phyloP scores from a whole-genome alignment of 352 stramenopile species.

The Phytophthora ohioensis region DNA sequence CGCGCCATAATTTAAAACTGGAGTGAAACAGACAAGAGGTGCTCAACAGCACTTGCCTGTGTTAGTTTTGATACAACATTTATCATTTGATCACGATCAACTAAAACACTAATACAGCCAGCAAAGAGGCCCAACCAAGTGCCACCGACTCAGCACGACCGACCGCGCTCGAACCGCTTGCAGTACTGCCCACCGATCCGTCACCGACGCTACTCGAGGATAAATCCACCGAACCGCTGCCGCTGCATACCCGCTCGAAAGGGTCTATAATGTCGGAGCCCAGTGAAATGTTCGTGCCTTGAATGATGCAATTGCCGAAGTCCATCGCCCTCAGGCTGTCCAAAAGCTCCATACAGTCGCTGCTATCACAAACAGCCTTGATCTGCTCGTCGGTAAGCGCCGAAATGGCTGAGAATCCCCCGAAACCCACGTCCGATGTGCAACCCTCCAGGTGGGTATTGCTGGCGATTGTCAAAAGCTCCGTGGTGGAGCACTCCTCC shows the following conservation, averaged over 20 bases:
- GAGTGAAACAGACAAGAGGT: no score
- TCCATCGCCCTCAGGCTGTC: constrained; percentile 29
- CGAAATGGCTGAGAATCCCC: constrained; percentile 16
- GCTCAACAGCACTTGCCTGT: no score
- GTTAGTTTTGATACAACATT: neutral
- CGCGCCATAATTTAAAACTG: no score
- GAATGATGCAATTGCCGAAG: constrained; percentile 35
- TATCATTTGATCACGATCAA: neutral
- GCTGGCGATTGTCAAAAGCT: constrained; percentile 25
- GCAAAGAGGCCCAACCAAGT: neutral
- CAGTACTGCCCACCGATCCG: constrained; percentile 1
- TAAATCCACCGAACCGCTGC: constrained; percentile 17
- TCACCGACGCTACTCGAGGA: constrained; percentile 2
- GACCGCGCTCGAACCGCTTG: constrained; percentile 1
- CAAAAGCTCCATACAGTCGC: constrained; percentile 30
- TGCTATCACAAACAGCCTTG: constrained; percentile 31
- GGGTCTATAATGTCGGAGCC: constrained; percentile 36
- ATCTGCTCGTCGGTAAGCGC: constrained; percentile 26
- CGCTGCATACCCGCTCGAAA: constrained; percentile 23
- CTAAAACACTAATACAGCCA: neutral
- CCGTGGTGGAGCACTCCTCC: constrained; percentile 19
- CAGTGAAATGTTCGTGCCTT: constrained; percentile 27
- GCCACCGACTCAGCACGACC: neutral
- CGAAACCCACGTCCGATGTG: constrained; percentile 30
- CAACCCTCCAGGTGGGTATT: constrained; percentile 20